A percentile compares a stretch with the other conserved stretches of the same genome.
phyloP scores from a whole-genome alignment of 768 basidiomycete species.

The Termitomyces sp. region DNA sequence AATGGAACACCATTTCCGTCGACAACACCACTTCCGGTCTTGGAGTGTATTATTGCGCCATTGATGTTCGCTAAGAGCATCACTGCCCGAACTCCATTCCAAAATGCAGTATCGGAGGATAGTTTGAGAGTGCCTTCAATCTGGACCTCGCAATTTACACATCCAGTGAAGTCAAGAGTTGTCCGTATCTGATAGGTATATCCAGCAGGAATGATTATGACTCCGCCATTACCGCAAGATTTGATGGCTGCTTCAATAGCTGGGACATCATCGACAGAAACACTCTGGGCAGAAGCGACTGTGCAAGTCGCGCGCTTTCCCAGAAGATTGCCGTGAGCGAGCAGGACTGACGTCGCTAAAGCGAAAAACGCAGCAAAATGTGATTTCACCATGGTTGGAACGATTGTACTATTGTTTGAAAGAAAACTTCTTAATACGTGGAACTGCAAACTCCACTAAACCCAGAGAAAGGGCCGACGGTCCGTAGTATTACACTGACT shows the following conservation, averaged over 20 bases:
- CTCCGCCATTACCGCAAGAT: slow-evolving; percentile 28
- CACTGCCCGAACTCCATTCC: slow-evolving; percentile 24
- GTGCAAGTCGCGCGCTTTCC: slow-evolving; percentile 27
- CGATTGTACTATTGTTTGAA: background rate
- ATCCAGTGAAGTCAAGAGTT: slow-evolving; percentile 26
- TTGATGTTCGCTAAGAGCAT: slow-evolving; percentile 22
- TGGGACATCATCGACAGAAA: slow-evolving; percentile 27
- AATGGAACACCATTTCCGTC: slow-evolving; percentile 30
- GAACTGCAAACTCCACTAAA: background rate
- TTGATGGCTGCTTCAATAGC: slow-evolving; percentile 27
- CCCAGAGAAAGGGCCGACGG: background rate
- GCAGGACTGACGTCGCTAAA: slow-evolving; percentile 1
- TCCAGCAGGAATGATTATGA: slow-evolving; percentile 27
- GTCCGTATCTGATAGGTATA: slow-evolving; percentile 23
- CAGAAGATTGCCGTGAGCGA: slow-evolving; percentile 7
- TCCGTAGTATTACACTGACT: background rate
- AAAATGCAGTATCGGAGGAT: slow-evolving; percentile 24
- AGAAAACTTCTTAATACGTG: background rate
- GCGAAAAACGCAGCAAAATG: slow-evolving; percentile 5
- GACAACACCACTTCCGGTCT: slow-evolving; percentile 26
- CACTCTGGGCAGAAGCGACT: slow-evolving; percentile 20
- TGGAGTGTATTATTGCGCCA: slow-evolving; percentile 24
- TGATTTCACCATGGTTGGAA: background rate
- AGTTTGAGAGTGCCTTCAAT: slow-evolving; percentile 29
- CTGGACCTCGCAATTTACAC: slow-evolving; percentile 27